phyloP scores from a whole-genome alignment of 129 eudicot species.

The sunflower (Helianthus annuus) region DNA sequence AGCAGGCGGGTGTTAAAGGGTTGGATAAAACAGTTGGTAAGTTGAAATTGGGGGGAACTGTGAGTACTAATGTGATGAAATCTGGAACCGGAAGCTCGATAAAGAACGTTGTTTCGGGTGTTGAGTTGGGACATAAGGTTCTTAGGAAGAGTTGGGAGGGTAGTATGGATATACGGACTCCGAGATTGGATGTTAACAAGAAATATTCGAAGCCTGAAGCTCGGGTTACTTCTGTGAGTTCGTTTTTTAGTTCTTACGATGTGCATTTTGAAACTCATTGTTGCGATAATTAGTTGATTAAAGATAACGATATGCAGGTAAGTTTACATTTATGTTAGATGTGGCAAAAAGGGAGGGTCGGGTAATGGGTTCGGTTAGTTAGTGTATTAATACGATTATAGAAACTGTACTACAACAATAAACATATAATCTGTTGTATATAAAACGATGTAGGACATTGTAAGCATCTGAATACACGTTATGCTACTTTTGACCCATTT shows the following conservation, averaged over 20 bases:
- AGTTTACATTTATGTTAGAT: conserved; percentile 4
- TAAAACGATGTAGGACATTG: not conserved
- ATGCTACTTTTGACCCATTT: not conserved
- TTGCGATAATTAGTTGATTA: not conserved
- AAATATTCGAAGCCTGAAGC: conserved; percentile 45
- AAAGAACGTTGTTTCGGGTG: conserved; percentile 53
- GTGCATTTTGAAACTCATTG: not conserved
- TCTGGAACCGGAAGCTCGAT: conserved; percentile 39
- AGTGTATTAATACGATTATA: not conserved
- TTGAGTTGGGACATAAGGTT: conserved; percentile 70
- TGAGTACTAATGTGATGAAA: conserved; percentile 48
- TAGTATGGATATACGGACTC: conserved; percentile 57
- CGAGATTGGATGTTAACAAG: conserved; percentile 46
- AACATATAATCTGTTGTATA: not conserved
- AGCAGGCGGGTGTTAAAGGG: conserved; percentile 55
- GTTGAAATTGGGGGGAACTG: conserved; percentile 42
- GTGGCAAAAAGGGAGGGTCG: not conserved
- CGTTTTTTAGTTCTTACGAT: not conserved
- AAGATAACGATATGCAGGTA: not conserved
- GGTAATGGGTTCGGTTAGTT: not conserved
- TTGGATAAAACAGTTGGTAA: conserved; percentile 49
- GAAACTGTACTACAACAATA: not conserved
- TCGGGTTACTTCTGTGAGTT: conserved; percentile 64
- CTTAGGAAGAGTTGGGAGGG: conserved; percentile 95
- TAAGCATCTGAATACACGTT: not conserved